Percentiles rank a stretch among this genome's conserved stretches.
These are phyloP conservation scores for Tubosaeta sp. DNA, from an alignment of 768 basidiomycete genomes.

Conservation along the genomic window DNA sequence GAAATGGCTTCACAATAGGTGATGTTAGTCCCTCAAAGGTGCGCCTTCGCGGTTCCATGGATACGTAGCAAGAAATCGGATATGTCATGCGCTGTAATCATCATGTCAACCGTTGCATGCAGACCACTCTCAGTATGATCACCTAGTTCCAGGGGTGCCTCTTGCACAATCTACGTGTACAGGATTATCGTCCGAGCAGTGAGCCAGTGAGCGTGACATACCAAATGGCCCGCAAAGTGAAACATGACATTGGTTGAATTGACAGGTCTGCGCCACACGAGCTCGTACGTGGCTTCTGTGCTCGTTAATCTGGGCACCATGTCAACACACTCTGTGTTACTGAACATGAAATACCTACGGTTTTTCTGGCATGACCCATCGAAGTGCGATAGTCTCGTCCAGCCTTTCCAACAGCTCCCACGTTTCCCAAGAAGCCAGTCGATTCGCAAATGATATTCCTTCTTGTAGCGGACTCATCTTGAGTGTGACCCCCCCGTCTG, in stretches of 20 bases:
- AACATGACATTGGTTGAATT: constrained; percentile 30
- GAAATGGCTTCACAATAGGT: constrained; percentile 3
- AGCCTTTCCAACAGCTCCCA: constrained; percentile 28
- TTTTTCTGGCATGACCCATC: constrained; percentile 27
- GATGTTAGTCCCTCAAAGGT: background rate
- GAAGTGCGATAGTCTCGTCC: constrained; percentile 23
- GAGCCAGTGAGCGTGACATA: constrained; percentile 9
- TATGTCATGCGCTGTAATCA: constrained; percentile 20
- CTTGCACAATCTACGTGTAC: constrained; percentile 24
- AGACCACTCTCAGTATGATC: background rate
- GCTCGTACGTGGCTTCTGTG: constrained; percentile 10
- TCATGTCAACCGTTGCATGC: background rate
- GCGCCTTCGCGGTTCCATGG: constrained; percentile 7
- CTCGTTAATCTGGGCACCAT: constrained; percentile 10
- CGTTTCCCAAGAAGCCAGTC: constrained; percentile 17
- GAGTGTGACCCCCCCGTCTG: constrained; percentile 43
- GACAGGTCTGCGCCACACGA: constrained; percentile 29
- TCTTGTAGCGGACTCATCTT: constrained; percentile 69
- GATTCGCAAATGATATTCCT: constrained; percentile 55
- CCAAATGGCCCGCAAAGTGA: constrained; percentile 27
- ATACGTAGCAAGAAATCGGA: constrained; percentile 21
- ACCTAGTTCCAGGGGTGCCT: constrained; percentile 29
- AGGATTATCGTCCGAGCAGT: background rate
- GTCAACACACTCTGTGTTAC: background rate
- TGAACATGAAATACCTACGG: constrained; percentile 8